Conservation (phyloP, 2,329 filamentous ascomycete genomes). For the Neofusicoccum cordaticola region DNA sequence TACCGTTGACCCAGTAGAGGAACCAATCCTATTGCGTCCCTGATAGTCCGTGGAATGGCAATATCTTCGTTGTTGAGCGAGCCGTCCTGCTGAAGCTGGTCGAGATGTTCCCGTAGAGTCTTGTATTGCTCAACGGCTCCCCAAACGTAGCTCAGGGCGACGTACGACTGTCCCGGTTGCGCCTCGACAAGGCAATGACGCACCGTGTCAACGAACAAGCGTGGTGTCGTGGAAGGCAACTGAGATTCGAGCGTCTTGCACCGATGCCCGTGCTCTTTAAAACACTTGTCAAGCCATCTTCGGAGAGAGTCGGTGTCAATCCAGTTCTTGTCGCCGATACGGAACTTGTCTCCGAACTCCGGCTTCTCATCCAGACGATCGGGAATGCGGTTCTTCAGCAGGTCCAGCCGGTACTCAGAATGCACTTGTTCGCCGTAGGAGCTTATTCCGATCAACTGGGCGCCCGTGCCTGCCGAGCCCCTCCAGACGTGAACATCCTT, state of each 20-base stretch:
- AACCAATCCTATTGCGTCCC: constrained; percentile 19
- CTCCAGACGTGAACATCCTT: constrained; percentile 1
- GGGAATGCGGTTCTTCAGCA: neutral
- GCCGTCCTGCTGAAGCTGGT: constrained; percentile 3
- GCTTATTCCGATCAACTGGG: constrained; percentile 1
- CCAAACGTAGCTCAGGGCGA: constrained; percentile 23
- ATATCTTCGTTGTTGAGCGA: constrained; percentile 1
- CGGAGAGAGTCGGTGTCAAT: neutral
- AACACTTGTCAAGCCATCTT: neutral
- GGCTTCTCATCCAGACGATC: neutral
- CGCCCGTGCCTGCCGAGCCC: neutral
- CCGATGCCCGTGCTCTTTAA: neutral
- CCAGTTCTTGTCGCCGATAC: constrained; percentile 1
- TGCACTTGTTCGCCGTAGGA: constrained; percentile 2
- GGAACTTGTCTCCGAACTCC: neutral
- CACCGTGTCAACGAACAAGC: constrained; percentile 2
- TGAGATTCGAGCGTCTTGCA: neutral
- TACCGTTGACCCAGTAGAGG: constrained; percentile 15
- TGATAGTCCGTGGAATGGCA: constrained; percentile 18
- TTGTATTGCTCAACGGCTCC: constrained; percentile 17
- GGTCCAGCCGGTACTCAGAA: neutral
- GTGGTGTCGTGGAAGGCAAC: neutral
- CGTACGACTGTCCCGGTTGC: constrained; percentile 15
- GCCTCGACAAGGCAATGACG: neutral
- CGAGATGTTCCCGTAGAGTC: neutral